Evolutionary conservation across 441 rosid species (phyloP).

Genomic region (Pelargonium citronellum): DNA sequence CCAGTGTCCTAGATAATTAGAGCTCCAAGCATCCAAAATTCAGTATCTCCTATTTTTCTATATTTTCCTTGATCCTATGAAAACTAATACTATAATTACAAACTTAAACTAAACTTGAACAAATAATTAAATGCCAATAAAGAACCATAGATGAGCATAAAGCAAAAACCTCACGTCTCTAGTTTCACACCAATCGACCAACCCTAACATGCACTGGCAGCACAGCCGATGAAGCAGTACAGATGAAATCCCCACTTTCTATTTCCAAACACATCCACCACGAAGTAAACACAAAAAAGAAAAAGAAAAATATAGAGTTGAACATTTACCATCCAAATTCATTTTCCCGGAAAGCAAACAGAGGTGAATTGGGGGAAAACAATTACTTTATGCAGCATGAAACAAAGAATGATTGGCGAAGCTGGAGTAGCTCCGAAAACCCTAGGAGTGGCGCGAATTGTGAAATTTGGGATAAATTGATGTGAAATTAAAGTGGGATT

Average conservation of each 20-base stretch:
- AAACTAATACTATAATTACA: background rate
- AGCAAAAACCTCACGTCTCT: background rate
- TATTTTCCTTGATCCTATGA: background rate
- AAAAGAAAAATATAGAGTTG: background rate
- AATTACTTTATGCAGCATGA: background rate
- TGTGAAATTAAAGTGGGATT: background rate
- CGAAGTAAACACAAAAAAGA: background rate
- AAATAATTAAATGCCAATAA: background rate
- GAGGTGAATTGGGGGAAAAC: background rate
- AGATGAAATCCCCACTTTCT: background rate
- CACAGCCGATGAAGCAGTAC: background rate
- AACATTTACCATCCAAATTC: background rate
- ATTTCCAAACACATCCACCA: background rate
- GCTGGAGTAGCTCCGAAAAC: background rate
- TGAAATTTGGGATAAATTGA: background rate
- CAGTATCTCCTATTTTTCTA: background rate
- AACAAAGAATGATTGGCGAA: background rate
- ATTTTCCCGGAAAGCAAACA: constrained; percentile 9
- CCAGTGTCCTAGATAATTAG: background rate
- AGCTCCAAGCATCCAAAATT: background rate
- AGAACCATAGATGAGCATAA: background rate
- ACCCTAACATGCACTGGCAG: background rate
- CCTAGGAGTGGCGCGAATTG: constrained; percentile 5
- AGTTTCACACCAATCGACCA: background rate
- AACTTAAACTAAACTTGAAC: background rate